Base-by-base conservation (phyloP, 2,329 filamentous ascomycete species). In the Botryotinia calthae region DNA sequence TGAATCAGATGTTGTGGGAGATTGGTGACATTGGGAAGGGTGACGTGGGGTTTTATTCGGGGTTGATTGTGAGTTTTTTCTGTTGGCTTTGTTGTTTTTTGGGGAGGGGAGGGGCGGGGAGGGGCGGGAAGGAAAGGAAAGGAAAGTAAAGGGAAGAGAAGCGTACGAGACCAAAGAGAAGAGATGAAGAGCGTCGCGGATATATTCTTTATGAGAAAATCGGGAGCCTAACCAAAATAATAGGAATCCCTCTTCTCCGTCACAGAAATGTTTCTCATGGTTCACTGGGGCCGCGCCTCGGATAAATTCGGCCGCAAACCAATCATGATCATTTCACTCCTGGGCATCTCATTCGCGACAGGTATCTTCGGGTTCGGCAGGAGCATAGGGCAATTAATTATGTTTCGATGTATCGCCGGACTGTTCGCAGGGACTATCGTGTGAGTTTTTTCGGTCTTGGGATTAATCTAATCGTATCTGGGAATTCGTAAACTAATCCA, bases 31-130 rank as follows among this genome's bases (percentile, higher is more conserved):
- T 95, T 2, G 81, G 85, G 1, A 83, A 88, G 62, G 82, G 86
- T n/a, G 90, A 94, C 80, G 89, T 94, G 5, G 93, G 93, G 2
- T 95, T 95, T 83, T 95, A 94, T 84, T 89, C 86, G 73, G 93
- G 93, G 2, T 83, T 94, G 20, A 94, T 95, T 79, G 79, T 79
- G 66, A n/a, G 74, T 37, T 37, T 8, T 37, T 72, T 66, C 37
- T 0, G 2, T 70, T 34, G 1, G n/a, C 4, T 28, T 7, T 9
- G 12, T 37, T 48, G 2, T 40, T 40, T 25, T 37, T 42, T 20
- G 14, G 4, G 1, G 2, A 28, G 62, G 9, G 1, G 6, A 14
- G 22, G 8, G 37, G 25, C n/a, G 10, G 25, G 1, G 6, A 6
- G 22, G 48, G 14, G 14, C 2, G 28, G 20, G 65, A 25, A 34